phyloP scores from a whole-genome alignment of 140 eudicot genomes.

The Eryngium alpinum region DNA sequence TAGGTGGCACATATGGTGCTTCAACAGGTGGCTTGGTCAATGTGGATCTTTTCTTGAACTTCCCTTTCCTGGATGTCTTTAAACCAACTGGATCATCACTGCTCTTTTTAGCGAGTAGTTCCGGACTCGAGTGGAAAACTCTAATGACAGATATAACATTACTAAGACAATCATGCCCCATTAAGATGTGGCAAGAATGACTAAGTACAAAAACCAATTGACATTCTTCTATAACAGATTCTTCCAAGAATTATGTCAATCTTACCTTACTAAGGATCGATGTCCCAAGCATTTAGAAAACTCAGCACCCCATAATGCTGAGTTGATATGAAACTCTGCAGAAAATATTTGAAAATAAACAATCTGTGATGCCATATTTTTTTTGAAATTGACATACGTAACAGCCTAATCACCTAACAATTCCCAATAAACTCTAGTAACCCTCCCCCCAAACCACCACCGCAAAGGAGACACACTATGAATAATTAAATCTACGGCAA shows the following conservation, averaged over 20 bases:
- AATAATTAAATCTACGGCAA: no score
- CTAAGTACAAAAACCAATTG: background rate
- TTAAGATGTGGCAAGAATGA: background rate
- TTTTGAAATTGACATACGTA: constrained; percentile 5
- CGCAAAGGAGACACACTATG: no score
- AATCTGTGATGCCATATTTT: background rate
- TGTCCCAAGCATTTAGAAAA: constrained; percentile 18
- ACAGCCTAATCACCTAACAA: background rate
- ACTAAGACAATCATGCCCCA: background rate
- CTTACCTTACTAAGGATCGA: constrained; percentile 42
- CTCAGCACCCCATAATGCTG: constrained; percentile 25
- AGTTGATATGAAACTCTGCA: constrained; percentile 34
- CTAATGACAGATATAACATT: constrained; percentile 17
- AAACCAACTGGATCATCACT: constrained; percentile 32
- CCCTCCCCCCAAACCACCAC: no score
- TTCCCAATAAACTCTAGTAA: no score
- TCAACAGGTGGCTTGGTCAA: constrained; percentile 60
- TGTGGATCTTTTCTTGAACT: constrained; percentile 50
- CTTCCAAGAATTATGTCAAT: constrained; percentile 2
- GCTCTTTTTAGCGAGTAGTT: constrained; percentile 38
- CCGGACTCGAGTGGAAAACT: constrained; percentile 56
- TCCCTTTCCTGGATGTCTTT: constrained; percentile 43
- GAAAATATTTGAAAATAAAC: background rate
- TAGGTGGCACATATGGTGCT: constrained; percentile 70
- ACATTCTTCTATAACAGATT: background rate